Evolutionary conservation across 2,329 filamentous ascomycete species (phyloP).

Genomic region (Dothidotthia symphoricarpi): DNA sequence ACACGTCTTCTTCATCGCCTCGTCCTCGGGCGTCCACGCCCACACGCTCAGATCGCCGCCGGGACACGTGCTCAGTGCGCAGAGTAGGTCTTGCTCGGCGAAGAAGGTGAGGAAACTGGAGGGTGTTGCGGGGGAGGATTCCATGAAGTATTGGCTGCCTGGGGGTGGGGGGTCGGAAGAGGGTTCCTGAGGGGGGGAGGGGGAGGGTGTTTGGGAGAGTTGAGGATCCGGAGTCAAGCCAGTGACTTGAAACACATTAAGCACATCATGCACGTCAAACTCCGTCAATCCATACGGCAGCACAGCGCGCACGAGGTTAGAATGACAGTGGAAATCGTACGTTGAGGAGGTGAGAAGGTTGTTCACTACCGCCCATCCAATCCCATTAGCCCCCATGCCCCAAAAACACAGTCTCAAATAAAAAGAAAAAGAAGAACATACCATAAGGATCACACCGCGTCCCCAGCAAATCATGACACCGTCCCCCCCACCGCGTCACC

Average conservation of each 20-base stretch:
- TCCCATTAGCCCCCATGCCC: no score
- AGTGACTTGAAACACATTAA: constrained; percentile 85
- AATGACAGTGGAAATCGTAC: constrained; percentile 83
- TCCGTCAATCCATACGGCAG: constrained; percentile 67
- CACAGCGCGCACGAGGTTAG: constrained; percentile 73
- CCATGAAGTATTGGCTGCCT: constrained; percentile 55
- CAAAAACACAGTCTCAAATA: background rate
- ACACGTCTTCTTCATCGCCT: constrained; percentile 57
- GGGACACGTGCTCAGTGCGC: constrained; percentile 67
- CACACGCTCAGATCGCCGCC: constrained; percentile 79
- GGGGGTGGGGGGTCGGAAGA: no score
- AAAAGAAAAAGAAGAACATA: constrained; percentile 19
- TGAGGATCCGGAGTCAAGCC: constrained; percentile 65
- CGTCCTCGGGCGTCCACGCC: constrained; percentile 62
- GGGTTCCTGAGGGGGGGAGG: no score
- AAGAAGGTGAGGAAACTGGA: constrained; percentile 67
- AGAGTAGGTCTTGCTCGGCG: constrained; percentile 72
- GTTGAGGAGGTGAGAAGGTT: constrained; percentile 30
- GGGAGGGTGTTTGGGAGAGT: no score
- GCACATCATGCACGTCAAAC: constrained; percentile 76
- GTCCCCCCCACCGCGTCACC: constrained; percentile 60
- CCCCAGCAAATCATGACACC: constrained; percentile 74
- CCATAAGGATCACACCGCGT: constrained; percentile 80
- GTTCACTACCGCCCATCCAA: no score
- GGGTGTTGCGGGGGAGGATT: constrained; percentile 31